These are phyloP conservation scores for Epichloe baconii DNA, from an alignment of 2,329 filamentous ascomycete species.

Conservation along the genomic window DNA sequence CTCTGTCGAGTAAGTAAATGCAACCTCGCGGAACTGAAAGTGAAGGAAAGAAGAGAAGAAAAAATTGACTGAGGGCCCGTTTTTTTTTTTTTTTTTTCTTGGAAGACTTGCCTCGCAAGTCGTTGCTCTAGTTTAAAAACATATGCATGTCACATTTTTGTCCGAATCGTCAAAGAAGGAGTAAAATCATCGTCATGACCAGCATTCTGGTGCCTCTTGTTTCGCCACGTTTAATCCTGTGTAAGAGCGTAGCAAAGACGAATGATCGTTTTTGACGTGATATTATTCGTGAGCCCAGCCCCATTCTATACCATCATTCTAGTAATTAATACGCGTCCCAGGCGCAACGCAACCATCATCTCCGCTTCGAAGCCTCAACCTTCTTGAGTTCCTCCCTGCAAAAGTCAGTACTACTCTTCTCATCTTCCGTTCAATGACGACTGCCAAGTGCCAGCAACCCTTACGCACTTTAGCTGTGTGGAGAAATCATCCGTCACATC, in stretches of 20 bases:
- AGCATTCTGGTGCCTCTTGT: too few species aligned
- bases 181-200: neutral
- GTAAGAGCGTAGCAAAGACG: neutral
- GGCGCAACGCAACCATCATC: slow-evolving; percentile 19
- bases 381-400: slow-evolving; percentile 84
- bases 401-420: slow-evolving; percentile 7
- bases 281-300: neutral
- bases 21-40: neutral
- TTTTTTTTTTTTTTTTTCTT: slow-evolving; percentile 11
- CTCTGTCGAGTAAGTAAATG: slow-evolving; percentile 66
- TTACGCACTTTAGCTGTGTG: slow-evolving; percentile 67
- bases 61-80: slow-evolving; percentile 7
- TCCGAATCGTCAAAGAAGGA: neutral
- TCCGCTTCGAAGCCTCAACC: slow-evolving; percentile 63
- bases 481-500: slow-evolving; percentile 96
- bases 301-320: neutral
- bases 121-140: neutral
- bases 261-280: neutral
- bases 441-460: slow-evolving; percentile 14
- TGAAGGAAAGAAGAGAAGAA: neutral
- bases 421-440: slow-evolving; percentile 8
- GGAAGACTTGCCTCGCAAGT: neutral
- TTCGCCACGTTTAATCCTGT: neutral
- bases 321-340: neutral
- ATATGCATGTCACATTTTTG: too few species aligned